Evolutionary conservation across 176 grass and related monocot genomes (phyloP).

Genomic region (Aegilops umbellulata): DNA sequence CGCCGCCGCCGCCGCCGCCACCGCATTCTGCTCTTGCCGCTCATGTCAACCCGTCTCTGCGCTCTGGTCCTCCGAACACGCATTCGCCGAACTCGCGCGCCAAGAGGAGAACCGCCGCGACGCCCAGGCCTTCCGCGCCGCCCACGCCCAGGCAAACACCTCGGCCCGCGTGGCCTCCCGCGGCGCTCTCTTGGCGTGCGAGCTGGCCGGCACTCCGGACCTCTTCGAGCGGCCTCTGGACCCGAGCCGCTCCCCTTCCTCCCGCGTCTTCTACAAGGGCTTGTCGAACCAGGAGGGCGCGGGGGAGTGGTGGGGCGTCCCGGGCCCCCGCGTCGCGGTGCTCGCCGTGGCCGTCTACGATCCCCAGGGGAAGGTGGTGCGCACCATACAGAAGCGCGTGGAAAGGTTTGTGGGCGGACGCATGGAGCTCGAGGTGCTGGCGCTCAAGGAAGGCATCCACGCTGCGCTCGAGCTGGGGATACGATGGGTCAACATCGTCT

Average conservation of each 20-base stretch:
- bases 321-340: conserved; percentile 33
- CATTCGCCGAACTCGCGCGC: conserved; percentile 40
- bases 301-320: background rate
- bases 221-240: conserved; percentile 44
- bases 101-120: conserved; percentile 42
- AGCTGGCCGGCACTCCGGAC: conserved; percentile 45
- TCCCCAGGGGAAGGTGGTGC: conserved; percentile 36
- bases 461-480: conserved; percentile 49
- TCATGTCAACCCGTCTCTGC: background rate
- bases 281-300: conserved; percentile 28
- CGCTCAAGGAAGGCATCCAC: conserved; percentile 50
- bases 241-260: background rate
- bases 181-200: conserved; percentile 51
- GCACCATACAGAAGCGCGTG: conserved; percentile 60
- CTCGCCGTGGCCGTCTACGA: conserved; percentile 55
- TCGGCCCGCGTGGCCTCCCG: conserved; percentile 37
- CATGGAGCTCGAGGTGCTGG: conserved; percentile 44
- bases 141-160: conserved; percentile 14
- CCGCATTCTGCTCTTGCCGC: background rate
- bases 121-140: conserved; percentile 27
- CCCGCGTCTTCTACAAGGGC: conserved; percentile 66
- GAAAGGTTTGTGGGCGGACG: conserved; percentile 11
- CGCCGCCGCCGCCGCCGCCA: background rate
- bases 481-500: conserved; percentile 35
- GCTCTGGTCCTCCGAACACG: background rate